phyloP scores from a whole-genome alignment of 108 stramenopile species.

The Nitzschia palea region DNA sequence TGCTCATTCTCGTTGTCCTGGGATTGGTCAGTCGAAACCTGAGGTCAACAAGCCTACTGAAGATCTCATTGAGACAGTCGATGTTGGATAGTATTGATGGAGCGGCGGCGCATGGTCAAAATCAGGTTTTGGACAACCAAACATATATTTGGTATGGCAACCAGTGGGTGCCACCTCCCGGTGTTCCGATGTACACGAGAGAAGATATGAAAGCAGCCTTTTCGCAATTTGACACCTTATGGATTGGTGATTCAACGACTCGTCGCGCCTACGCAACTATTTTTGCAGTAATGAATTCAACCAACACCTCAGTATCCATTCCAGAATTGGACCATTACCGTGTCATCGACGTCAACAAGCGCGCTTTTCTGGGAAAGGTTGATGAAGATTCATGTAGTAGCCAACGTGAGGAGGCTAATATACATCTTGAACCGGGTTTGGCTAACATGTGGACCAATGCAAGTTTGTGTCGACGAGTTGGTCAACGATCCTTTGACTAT shows the following conservation, averaged over 20 bases:
- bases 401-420: neutral
- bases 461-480: neutral
- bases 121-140: too few relatives aligned
- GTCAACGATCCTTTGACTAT: neutral
- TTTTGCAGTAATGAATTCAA: slow-evolving; percentile 2
- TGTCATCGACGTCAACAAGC: neutral
- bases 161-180: too few relatives aligned
- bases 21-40: too few relatives aligned
- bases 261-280: slow-evolving; percentile 7
- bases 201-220: too few relatives aligned
- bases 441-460: neutral
- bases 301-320: neutral
- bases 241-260: slow-evolving; percentile 8
- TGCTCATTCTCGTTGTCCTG: too few relatives aligned
- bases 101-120: too few relatives aligned
- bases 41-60: too few relatives aligned
- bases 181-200: too few relatives aligned
- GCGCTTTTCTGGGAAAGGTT: neutral
- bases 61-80: too few relatives aligned
- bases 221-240: neutral
- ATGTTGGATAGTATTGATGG: too few relatives aligned
- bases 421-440: too few relatives aligned
- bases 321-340: neutral
- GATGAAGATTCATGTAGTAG: neutral
- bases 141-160: too few relatives aligned